Base-by-base conservation (phyloP, 1,284 basidiomycete species). In the Ceratobasidium sp. region DNA sequence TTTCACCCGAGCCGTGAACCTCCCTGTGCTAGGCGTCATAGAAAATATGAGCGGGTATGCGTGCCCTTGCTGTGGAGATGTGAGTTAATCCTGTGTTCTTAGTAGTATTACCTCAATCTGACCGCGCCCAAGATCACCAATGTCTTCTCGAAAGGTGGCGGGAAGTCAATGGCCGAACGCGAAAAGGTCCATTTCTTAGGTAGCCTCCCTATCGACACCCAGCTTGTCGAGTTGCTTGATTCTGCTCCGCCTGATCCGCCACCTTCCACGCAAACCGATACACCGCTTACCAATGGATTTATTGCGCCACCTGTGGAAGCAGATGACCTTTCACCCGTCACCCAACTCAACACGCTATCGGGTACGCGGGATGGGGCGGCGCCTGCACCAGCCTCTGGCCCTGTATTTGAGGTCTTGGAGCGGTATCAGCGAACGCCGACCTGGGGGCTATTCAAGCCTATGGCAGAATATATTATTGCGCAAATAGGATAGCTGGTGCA, bases 31-130 rank as follows among this genome's bases (percentile, higher is more conserved):
- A 57, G 98, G 98, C 6, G 82, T 99, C 62, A 91, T 99, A 75
- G 98, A 99, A 81, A 99, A 99, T 83, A 98, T 99, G 98, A 95
- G 95, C 73, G 98, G 98, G 49, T 99, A 98, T 82, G 93, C 94
- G 11, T 99, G 98, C 79, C 97, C 97, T 26, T 96, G 94, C 79
- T 96, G 94, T 78, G 91, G 92, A 28, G 64, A 69, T 85, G 58
- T 55, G 16, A 62, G 63, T 52, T 7, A 26, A 38, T 28, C 28
- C n/a, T 26, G 18, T 9, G 21, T 26, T 57, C 21, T 7, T 5
- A 50, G 35, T 55, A 16, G 16, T 23, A 49, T 47, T 30, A 8
- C 32, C n/a, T 30, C 9, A n/a, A 32, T 30, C 8, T 43, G 26
- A n/a, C 57, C 66, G 13, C 83, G 82, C 73, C 84, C 82, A 81